phyloP scores from a whole-genome alignment of 805 yeast genomes.

The Yamadazyma philogaea region DNA sequence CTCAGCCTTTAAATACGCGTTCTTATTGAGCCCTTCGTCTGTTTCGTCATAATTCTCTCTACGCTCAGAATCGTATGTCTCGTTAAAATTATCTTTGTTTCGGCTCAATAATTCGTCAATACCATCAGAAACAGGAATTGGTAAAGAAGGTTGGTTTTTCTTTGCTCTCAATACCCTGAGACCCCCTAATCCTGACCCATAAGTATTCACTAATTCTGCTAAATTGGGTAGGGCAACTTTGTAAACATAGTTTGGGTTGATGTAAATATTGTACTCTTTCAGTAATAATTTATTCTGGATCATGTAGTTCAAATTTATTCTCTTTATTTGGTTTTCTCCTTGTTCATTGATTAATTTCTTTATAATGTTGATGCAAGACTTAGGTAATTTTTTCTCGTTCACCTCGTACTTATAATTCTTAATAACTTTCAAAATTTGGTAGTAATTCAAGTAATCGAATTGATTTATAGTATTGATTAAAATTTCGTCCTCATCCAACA shows the following conservation, averaged over 20 bases:
- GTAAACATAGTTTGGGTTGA: conserved; percentile 52
- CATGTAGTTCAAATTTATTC: conserved; percentile 33
- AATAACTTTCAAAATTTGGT: conserved; percentile 66
- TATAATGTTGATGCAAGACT: conserved; percentile 25
- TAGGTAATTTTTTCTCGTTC: conserved; percentile 66
- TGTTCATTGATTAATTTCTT: conserved; percentile 33
- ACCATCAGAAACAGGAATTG: conserved; percentile 65
- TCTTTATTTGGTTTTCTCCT: conserved; percentile 34
- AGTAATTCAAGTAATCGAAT: conserved; percentile 58
- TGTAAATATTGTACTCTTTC: conserved; percentile 42
- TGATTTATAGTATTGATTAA: conserved; percentile 52
- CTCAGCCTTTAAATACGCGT: conserved; percentile 14
- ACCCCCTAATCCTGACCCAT: conserved; percentile 76
- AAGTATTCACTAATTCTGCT: conserved; percentile 66
- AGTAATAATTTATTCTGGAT: conserved; percentile 36
- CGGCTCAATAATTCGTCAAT: conserved; percentile 54
- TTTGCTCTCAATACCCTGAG: conserved; percentile 50
- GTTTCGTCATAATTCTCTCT: conserved; percentile 22
- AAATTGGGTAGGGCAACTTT: conserved; percentile 69
- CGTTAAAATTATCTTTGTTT: conserved; percentile 30
- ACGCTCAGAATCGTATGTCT: conserved; percentile 27
- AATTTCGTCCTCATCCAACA: conserved; percentile 62
- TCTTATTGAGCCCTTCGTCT: conserved; percentile 22
- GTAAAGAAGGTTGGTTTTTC: conserved; percentile 68
- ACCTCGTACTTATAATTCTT: conserved; percentile 83